Evolutionary conservation across 768 basidiomycete species (phyloP), one percentile per base, ranked within the genome.

Genomic region (Lactarius vividus): DNA sequence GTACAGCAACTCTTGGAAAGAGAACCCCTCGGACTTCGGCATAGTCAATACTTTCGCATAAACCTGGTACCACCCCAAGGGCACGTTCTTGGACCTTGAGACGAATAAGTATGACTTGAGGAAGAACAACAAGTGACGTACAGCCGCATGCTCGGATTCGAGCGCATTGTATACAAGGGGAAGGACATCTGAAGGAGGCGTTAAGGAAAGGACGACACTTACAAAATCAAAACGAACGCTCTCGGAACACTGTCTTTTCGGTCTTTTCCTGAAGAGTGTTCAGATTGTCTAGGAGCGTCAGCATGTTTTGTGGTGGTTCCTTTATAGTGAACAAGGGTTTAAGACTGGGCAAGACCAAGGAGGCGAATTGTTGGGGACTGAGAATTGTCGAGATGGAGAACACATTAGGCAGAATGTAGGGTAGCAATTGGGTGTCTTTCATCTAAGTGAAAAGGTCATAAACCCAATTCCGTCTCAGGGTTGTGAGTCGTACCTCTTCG

Each of bases 281-380:
- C 9, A 99, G 81, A 72, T 96, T 96, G 71, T 98, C 95, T 54
- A 99, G 76, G 29, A 99, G 78, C 0, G 94, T 95, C 59, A 98
- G 76, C 92, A 98, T 96, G 69, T 96, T 97, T 76, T 98, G 96
- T 0, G 96, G 96, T 20, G 97, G 96, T 72, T 99, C 97, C 74
- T 91, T 94, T 73, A 98, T 79, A 0, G 80, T 81, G 69, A 99
- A 99, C 20, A 99, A 77, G 0, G 96, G 96, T 72, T 91, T 94
- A 40, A 98, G 81, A 71, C 88, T 90, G 1, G 94, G 94, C 4
- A 98, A 79, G 3, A 98, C 95, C 61, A 84, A 79, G 20, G 81
- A 79, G 0, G 89, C 88, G 73, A 99, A 99, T 72, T 96, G 94
- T 16, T 82, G 73, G 5, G 92, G 83, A 7, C 90, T 85, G 57